These are phyloP conservation scores for Coelastrella sp. DNA, from an alignment of 139 green algal species.

Conservation along the genomic window DNA sequence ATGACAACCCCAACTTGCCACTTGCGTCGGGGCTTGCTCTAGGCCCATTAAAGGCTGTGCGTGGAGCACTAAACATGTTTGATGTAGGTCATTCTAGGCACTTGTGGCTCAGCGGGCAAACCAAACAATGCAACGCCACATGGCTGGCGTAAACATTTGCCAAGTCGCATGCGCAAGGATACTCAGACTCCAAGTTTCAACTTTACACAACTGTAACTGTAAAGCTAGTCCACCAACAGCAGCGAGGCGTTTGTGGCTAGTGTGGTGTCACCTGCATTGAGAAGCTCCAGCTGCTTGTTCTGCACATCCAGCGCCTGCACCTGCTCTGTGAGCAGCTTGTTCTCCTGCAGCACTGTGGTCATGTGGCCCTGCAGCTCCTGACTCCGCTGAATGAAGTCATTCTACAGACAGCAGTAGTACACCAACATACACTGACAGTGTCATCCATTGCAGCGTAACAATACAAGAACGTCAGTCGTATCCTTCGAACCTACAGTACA, in stretches of 20 bases:
- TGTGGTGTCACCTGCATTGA: neutral
- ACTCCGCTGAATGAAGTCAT: neutral
- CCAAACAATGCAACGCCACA: too few species aligned
- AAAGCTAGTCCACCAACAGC: too few species aligned
- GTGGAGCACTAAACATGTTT: too few species aligned
- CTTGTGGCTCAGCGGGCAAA: too few species aligned
- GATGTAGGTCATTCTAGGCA: too few species aligned
- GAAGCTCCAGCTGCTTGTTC: neutral
- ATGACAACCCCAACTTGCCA: neutral
- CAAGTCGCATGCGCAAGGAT: too few species aligned
- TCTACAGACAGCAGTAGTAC: neutral
- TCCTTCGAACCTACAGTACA: too few species aligned
- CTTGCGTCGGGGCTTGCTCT: neutral
- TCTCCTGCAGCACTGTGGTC: constrained; percentile 4
- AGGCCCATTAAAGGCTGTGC: neutral
- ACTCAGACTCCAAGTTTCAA: too few species aligned
- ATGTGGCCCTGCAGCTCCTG: constrained; percentile 12
- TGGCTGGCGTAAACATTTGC: too few species aligned
- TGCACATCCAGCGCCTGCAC: neutral
- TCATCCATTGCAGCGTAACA: neutral
- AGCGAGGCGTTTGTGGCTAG: neutral
- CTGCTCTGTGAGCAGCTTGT: constrained; percentile 30
- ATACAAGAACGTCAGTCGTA: neutral
- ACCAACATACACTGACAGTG: neutral
- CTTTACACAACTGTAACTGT: too few species aligned